Evolutionary conservation across 192 early-diverging fungal genomes (phyloP).

Genomic region (Coemansia sp.): DNA sequence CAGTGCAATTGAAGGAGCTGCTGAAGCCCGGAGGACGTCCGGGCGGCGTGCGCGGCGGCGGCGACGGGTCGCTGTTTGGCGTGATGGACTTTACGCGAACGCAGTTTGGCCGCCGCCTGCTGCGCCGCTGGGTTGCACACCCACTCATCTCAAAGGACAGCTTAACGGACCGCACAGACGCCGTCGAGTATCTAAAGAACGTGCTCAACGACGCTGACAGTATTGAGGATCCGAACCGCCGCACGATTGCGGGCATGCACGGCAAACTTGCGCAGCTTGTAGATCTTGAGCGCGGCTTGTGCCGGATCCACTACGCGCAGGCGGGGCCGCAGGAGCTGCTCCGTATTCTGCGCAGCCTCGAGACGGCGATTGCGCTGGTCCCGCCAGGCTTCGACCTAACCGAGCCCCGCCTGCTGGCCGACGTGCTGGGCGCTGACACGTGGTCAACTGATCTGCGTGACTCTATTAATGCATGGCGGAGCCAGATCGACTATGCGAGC

Average conservation of each 20-base stretch:
- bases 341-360: conserved; percentile 61
- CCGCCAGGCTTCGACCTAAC: conserved; percentile 9
- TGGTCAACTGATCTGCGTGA: conserved; percentile 39
- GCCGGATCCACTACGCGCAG: conserved; percentile 79
- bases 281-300: conserved; percentile 91
- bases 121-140: conserved; percentile 87
- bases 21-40: conserved; percentile 8
- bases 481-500: conserved; percentile 48
- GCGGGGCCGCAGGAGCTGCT: conserved; percentile 85
- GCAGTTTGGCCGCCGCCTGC: conserved; percentile 85
- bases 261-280: conserved; percentile 59
- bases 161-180: conserved; percentile 77
- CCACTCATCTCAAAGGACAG: conserved; percentile 62
- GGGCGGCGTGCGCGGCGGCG: conserved; percentile 28
- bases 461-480: conserved; percentile 33
- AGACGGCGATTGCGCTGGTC: conserved; percentile 34
- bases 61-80: conserved; percentile 78
- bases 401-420: conserved; percentile 27
- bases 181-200: conserved; percentile 74
- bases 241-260: conserved; percentile 40
- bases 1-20: conserved; percentile 17
- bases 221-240: not conserved
- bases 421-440: conserved; percentile 35
- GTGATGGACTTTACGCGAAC: conserved; percentile 79
- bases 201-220: conserved; percentile 50